Conservation (phyloP, 1,284 basidiomycete species). For the Omphalotus olearius region DNA sequence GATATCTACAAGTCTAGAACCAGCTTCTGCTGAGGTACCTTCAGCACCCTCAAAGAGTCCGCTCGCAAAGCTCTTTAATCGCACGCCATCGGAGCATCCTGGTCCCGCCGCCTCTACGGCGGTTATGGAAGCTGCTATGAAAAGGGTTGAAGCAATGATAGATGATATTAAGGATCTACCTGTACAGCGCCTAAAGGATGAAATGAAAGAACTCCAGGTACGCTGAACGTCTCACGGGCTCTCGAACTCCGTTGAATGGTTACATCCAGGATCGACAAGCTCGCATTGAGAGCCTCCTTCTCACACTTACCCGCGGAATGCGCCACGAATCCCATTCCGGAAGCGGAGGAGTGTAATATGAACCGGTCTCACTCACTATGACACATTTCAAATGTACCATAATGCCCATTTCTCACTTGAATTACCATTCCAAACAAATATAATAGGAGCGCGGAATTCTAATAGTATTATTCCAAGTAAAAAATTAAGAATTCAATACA, state of each 20-base stretch:
- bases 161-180: constrained; percentile 61
- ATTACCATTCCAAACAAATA: no score
- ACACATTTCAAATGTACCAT: no score
- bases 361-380: no score
- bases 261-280: constrained; percentile 63
- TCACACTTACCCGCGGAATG: constrained; percentile 48
- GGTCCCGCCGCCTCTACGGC: constrained; percentile 15
- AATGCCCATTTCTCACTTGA: no score
- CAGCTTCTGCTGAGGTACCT: constrained; percentile 19
- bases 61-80: constrained; percentile 46
- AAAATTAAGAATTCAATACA: no score
- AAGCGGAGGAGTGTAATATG: no score
- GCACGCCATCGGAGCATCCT: constrained; percentile 20
- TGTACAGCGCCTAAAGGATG: constrained; percentile 61
- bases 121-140: constrained; percentile 39
- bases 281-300: constrained; percentile 68
- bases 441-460: no score
- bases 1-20: constrained; percentile 9
- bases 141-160: constrained; percentile 53
- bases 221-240: constrained; percentile 17
- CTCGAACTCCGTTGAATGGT: neutral
- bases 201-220: constrained; percentile 79
- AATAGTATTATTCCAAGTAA: no score
- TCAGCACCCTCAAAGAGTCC: constrained; percentile 40
- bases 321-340: constrained; percentile 23